Percentiles rank a stretch among this genome's conserved stretches.
Evolutionary conservation across 1,139 yeast genomes (phyloP).

Genomic region (Kazachstania sp.): DNA sequence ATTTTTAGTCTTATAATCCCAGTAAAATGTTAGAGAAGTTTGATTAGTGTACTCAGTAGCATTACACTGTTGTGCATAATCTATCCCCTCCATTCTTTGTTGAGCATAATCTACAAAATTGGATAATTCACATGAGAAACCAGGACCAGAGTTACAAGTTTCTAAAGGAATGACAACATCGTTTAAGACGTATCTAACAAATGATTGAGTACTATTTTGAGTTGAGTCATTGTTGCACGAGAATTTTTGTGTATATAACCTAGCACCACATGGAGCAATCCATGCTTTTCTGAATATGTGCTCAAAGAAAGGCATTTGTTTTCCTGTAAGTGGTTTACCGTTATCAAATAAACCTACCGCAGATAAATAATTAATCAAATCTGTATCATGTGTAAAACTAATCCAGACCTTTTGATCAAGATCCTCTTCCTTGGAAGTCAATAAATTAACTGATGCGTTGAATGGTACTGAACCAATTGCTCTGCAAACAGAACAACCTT

Average conservation of each 20-base stretch:
- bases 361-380: conserved; percentile 42
- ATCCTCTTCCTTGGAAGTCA: conserved; percentile 18
- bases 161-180: conserved; percentile 54
- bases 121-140: conserved; percentile 45
- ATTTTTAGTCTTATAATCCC: conserved; percentile 19
- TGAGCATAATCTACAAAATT: conserved; percentile 35
- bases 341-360: conserved; percentile 44
- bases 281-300: conserved; percentile 16
- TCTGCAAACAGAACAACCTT: conserved; percentile 41
- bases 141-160: conserved; percentile 50
- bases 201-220: background rate
- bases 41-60: conserved; percentile 15
- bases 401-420: conserved; percentile 32
- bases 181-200: conserved; percentile 47
- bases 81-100: conserved; percentile 31
- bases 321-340: conserved; percentile 8
- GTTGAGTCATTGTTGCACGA: conserved; percentile 6
- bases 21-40: conserved; percentile 23
- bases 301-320: conserved; percentile 34
- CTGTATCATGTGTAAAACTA: conserved; percentile 54
- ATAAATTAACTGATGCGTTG: conserved; percentile 35
- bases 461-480: conserved; percentile 44
- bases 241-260: conserved; percentile 45
- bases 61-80: conserved; percentile 34
- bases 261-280: conserved; percentile 48